Base-by-base conservation (phyloP, 352 stramenopile species). In the Globisporangium nagaii region DNA sequence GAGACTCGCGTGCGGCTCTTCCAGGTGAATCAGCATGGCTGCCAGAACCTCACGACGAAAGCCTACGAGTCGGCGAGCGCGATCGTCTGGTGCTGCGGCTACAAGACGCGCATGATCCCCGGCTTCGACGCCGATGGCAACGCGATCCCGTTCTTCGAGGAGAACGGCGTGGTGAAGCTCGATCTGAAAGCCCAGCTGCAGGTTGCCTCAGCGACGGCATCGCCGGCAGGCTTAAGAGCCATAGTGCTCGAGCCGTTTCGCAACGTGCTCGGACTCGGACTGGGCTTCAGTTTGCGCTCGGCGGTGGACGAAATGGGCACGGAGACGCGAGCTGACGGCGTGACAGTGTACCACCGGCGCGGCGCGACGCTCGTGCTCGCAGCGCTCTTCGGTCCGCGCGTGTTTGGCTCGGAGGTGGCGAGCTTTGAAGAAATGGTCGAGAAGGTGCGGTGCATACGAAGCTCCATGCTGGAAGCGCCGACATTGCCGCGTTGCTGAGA, bases 341-440 rank as follows among this genome's bases (percentile, higher is more conserved):
- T 94, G 24, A 91, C 86, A 0, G 82, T 95, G n/a, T 96, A 96
- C 56, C 81, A 89, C 44, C 76, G 80, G 24, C 79, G 79, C n/a
- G 80, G 83, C 11, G 83, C 80, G 6, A 61, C 63, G 5, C 63
- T 91, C n/a, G 75, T 88, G n/a, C 66, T 93, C 22, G 81, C 82
- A 30, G 67, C 73, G 4, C 50, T 89, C 22, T 90, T 90, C 53
- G 79, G 84, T 1, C 15, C 63, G 0, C 65, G 73, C 11, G 71
- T 89, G 15, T 91, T 85, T 63, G 83, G 83, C 27, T 63, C 53
- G 24, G 78, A 79, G 42, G 51, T 55, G 28, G 63, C 50, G 1
- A 84, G 71, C 47, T 93, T 90, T 56, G 79, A 91, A 58, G 80
- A 90, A 57, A 93, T 93, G 83, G 75, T 93, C 32, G 83, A 91